Evolutionary conservation across 148 eudicot species (phyloP), one percentile per base, ranked within the genome.

Genomic region (Mesembryanthemum crystallinum): DNA sequence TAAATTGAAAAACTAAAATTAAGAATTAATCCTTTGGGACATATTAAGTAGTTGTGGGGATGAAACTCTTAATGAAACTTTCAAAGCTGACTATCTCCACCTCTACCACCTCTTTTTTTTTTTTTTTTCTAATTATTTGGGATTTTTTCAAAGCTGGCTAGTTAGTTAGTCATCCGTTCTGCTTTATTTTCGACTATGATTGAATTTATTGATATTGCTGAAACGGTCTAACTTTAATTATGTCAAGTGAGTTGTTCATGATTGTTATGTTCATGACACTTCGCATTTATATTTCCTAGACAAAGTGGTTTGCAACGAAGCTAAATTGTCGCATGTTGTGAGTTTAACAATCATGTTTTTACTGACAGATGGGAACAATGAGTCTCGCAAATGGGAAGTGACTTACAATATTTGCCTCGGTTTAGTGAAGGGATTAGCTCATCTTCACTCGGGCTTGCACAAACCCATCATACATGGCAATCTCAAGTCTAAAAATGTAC

Each of bases 381-480:
- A 88, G 64, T 82, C 85, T 76, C 88, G 76, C 73, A 92, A 83
- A 82, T 94, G 98, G 98, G 85, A 81, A 18, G 81, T 79, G 69
- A 88, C 92, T 47, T 84, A 78, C 73, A 83, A 33, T 33, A 90
- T 94, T 73, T 84, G 94, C 39, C 66, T 81, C 18, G 94, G 97
- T 37, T 87, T 94, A 71, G 97, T 85, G 9, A 80, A 78, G 80
- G 98, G 92, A 64, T 27, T 94, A 57, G 82, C 88, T 43, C 84
- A 90, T 82, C 97, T 94, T 52, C 98, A 94, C 58, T 78, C 85
- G 5, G 87, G 85, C 37, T 70, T 89, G 67, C 87, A 80, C 52
- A 89, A 75, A 73, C 94, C 94, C 15, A 71, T 95, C 70, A 79
- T 89, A 60, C 98, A 95, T 67, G 98, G 98, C 52, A 95, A 95